These are phyloP conservation scores for Aspergillus carbonarius DNA, from an alignment of 2,329 filamentous ascomycete species.

Conservation along the genomic window DNA sequence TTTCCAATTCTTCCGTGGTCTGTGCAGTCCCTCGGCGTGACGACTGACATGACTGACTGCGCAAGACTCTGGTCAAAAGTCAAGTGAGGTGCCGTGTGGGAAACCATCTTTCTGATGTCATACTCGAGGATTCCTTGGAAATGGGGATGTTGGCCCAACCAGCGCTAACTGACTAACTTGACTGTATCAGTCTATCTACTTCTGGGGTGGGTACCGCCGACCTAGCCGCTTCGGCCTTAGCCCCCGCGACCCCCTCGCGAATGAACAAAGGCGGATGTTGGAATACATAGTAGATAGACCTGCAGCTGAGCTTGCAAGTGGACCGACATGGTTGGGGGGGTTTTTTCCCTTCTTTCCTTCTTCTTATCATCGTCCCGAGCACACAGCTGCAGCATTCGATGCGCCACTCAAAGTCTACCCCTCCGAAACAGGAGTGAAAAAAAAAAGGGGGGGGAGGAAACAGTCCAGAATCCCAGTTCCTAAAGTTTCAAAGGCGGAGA, in stretches of 20 bases:
- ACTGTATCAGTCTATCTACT: neutral
- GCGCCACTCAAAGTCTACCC: neutral
- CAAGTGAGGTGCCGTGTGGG: neutral
- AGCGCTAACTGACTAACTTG: neutral
- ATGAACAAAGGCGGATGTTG: neutral
- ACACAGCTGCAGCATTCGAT: neutral
- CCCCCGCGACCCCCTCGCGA: neutral
- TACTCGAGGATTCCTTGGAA: constrained; percentile 4
- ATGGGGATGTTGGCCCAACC: neutral
- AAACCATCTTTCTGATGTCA: constrained; percentile 2
- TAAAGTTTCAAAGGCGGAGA: neutral
- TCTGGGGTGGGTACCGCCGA: neutral
- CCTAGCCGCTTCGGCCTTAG: neutral
- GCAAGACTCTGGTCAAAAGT: neutral
- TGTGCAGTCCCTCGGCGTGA: constrained; percentile 2
- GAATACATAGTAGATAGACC: neutral
- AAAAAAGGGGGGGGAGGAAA: neutral
- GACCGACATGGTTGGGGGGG: neutral
- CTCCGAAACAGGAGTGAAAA: neutral
- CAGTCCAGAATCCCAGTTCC: neutral
- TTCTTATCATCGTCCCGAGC: neutral
- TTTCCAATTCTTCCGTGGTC: constrained; percentile 8
- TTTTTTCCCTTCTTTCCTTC: neutral
- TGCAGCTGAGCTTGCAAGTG: neutral
- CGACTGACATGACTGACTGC: constrained; percentile 4